A percentile compares a stretch with the other conserved stretches of the same genome.
phyloP scores from a whole-genome alignment of 192 early-diverging fungal genomes.

The Paraglomus occultum region DNA sequence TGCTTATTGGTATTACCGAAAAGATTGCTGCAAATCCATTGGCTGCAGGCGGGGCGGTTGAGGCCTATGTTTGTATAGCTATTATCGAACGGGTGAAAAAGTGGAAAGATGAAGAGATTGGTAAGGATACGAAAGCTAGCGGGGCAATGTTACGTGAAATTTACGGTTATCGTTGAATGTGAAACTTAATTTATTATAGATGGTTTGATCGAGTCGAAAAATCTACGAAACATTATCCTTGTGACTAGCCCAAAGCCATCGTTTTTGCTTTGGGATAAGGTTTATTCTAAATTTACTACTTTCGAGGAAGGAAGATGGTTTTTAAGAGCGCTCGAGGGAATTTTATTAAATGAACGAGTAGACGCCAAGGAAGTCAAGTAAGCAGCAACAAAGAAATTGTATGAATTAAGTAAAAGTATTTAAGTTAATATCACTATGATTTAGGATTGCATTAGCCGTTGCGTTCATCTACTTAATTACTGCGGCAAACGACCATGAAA shows the following conservation, averaged over 20 bases:
- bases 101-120: slow-evolving; percentile 33
- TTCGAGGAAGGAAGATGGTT: slow-evolving; percentile 67
- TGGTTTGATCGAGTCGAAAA: slow-evolving; percentile 20
- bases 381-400: slow-evolving; percentile 13
- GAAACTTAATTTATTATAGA: slow-evolving; percentile 1
- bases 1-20: slow-evolving; percentile 50
- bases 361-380: slow-evolving; percentile 39
- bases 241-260: slow-evolving; percentile 58
- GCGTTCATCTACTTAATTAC: slow-evolving; percentile 61
- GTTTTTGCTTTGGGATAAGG: slow-evolving; percentile 80
- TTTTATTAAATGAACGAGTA: slow-evolving; percentile 37
- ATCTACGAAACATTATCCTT: slow-evolving; percentile 40
- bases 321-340: slow-evolving; percentile 56
- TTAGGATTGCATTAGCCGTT: slow-evolving; percentile 40
- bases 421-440: background rate
- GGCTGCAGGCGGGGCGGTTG: slow-evolving; percentile 56
- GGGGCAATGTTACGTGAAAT: too few relatives aligned
- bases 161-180: too few relatives aligned
- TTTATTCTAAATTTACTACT: slow-evolving; percentile 67
- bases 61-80: slow-evolving; percentile 62
- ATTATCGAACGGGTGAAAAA: slow-evolving; percentile 42
- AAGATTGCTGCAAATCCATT: slow-evolving; percentile 61
- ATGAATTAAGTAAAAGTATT: too few relatives aligned
- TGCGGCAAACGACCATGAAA: slow-evolving; percentile 38
- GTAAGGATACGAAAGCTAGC: background rate